Conservation (phyloP, 306 rosid genomes). For the Urtica urens region DNA sequence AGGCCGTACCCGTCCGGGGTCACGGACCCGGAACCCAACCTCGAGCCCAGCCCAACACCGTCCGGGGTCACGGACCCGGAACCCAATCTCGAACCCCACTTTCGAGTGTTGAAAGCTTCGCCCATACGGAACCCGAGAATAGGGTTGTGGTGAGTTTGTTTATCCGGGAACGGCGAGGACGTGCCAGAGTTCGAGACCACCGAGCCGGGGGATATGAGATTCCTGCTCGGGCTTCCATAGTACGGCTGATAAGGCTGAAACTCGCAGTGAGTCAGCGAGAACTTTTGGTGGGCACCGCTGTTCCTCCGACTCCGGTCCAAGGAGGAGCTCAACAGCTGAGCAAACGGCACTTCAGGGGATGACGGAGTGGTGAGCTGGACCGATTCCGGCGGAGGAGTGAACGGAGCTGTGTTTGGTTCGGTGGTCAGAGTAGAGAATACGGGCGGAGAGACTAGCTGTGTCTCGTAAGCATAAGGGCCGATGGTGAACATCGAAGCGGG, state of each 20-base stretch:
- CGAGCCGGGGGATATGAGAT: constrained; percentile 93
- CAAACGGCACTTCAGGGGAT: constrained; percentile 98
- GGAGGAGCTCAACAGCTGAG: constrained; percentile 80
- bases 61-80: constrained; percentile 91
- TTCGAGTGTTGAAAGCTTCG: constrained; percentile 60
- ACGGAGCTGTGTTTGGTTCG: constrained; percentile 89
- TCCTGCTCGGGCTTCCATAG: constrained; percentile 86
- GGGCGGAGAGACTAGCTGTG: constrained; percentile 93
- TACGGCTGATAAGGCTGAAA: constrained; percentile 79
- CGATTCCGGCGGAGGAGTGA: constrained; percentile 94
- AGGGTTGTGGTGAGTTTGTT: constrained; percentile 45
- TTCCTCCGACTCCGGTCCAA: constrained; percentile 52
- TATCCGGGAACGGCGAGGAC: constrained; percentile 82
- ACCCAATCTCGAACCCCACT: constrained; percentile 77
- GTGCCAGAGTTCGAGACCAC: constrained; percentile 86
- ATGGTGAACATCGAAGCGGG: constrained; percentile 68
- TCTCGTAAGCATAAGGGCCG: constrained; percentile 96
- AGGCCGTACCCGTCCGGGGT: constrained; percentile 75
- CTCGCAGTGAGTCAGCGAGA: constrained; percentile 58
- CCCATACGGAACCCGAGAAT: constrained; percentile 58
- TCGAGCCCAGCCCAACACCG: constrained; percentile 63
- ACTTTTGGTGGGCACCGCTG: constrained; percentile 50
- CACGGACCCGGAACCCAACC: constrained; percentile 71
- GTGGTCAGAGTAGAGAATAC: constrained; percentile 84
- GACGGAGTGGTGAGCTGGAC: constrained; percentile 90